These are phyloP conservation scores for Candida nonsorbophila DNA, from an alignment of 805 yeast genomes.

Conservation along the genomic window DNA sequence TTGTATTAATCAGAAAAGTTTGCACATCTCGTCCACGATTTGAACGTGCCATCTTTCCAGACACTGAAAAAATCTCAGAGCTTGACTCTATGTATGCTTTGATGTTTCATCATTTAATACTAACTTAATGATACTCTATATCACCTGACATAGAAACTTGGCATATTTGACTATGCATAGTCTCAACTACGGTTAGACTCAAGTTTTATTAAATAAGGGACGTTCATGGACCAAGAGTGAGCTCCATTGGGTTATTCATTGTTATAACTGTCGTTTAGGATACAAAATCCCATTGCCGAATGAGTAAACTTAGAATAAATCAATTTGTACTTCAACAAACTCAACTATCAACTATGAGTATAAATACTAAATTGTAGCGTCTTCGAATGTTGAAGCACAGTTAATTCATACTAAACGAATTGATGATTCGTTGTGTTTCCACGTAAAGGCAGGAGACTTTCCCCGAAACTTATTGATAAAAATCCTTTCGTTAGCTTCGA, in stretches of 20 bases:
- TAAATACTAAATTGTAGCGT: background rate
- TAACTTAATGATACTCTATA: conserved; percentile 17
- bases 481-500: conserved; percentile 64
- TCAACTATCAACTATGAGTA: conserved; percentile 10
- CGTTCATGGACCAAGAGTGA: conserved; percentile 70
- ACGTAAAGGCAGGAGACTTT: conserved; percentile 82
- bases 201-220: conserved; percentile 27
- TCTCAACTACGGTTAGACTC: conserved; percentile 18
- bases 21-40: conserved; percentile 70
- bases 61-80: conserved; percentile 60
- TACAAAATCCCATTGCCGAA: conserved; percentile 61
- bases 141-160: conserved; percentile 36
- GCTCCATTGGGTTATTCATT: conserved; percentile 81
- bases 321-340: conserved; percentile 13
- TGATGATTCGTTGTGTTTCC: conserved; percentile 51
- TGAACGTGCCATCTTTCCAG: conserved; percentile 43
- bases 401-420: conserved; percentile 14
- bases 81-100: conserved; percentile 87
- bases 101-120: conserved; percentile 60
- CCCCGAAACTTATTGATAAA: conserved; percentile 59
- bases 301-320: conserved; percentile 3
- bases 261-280: conserved; percentile 74
- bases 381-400: conserved; percentile 3
- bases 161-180: conserved; percentile 64
- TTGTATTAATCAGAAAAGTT: conserved; percentile 26